Evolutionary conservation across 2,329 filamentous ascomycete genomes (phyloP).

Genomic region (Penicillium corylophilum): DNA sequence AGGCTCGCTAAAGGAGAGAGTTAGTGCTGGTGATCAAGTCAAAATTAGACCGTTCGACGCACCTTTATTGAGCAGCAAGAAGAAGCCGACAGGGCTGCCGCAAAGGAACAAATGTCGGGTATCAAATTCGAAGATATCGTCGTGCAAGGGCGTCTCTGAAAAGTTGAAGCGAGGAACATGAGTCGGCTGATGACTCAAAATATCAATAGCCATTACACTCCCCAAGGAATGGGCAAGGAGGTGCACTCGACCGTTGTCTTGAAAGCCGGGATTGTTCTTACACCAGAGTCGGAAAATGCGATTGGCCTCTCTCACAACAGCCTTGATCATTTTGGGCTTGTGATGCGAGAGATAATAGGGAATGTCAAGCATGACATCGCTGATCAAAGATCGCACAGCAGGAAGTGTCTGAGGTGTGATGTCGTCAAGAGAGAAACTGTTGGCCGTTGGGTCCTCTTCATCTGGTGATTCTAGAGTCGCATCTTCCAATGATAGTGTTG

Average conservation of each 20-base stretch:
- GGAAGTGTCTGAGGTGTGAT: slow-evolving; percentile 91
- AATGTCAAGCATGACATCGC: slow-evolving; percentile 97
- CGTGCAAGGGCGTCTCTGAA: slow-evolving; percentile 38
- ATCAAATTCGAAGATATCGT: slow-evolving; percentile 80
- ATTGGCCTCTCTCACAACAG: slow-evolving; percentile 87
- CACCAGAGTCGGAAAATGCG: slow-evolving; percentile 96
- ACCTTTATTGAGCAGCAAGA: slow-evolving; percentile 76
- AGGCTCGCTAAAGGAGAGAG: slow-evolving; percentile 52
- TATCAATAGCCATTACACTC: slow-evolving; percentile 90
- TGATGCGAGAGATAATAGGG: slow-evolving; percentile 97
- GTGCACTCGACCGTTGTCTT: slow-evolving; percentile 78
- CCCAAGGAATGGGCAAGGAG: slow-evolving; percentile 91
- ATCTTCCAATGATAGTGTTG: slow-evolving; percentile 83
- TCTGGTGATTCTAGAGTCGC: slow-evolving; percentile 59
- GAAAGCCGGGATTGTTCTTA: slow-evolving; percentile 84
- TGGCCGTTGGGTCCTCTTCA: slow-evolving; percentile 56
- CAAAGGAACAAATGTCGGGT: slow-evolving; percentile 85
- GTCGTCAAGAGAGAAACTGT: slow-evolving; percentile 71
- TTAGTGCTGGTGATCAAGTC: slow-evolving; percentile 12
- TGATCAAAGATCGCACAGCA: slow-evolving; percentile 88
- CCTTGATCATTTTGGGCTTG: slow-evolving; percentile 90
- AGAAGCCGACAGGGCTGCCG: slow-evolving; percentile 89
- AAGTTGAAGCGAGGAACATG: slow-evolving; percentile 54
- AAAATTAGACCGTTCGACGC: slow-evolving; percentile 18
- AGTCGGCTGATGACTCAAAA: slow-evolving; percentile 86